A percentile compares a stretch with the other conserved stretches of the same genome.
These are phyloP conservation scores for Paramecium bursaria DNA, from an alignment of 73 alveolate species.

Conservation along the genomic window DNA sequence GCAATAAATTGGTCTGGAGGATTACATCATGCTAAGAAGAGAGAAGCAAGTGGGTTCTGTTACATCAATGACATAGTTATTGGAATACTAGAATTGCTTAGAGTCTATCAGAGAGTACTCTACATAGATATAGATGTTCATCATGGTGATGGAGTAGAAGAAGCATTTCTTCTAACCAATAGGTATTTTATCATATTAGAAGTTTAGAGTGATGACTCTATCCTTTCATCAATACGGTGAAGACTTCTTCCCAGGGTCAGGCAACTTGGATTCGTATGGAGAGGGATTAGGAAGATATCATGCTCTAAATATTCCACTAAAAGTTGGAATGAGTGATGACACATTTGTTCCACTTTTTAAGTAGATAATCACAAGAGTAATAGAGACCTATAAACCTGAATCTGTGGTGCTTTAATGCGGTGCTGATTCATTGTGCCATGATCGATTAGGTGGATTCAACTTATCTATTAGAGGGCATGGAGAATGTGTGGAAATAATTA, in stretches of 20 bases:
- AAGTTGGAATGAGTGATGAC: constrained; percentile 95
- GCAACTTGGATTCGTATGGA: constrained; percentile 91
- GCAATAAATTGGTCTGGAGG: constrained; percentile 99
- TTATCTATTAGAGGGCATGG: constrained; percentile 97
- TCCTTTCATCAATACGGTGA: constrained; percentile 98
- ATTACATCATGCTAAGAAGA: constrained; percentile 98
- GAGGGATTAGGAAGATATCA: constrained; percentile 91
- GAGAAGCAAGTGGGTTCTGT: constrained; percentile 98
- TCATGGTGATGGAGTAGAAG: constrained; percentile 99
- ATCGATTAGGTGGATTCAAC: constrained; percentile 95
- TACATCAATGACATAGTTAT: constrained; percentile 97
- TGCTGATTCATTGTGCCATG: constrained; percentile 96
- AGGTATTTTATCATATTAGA: no score
- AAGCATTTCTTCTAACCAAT: constrained; percentile 95
- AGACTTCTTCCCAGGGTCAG: constrained; percentile 99
- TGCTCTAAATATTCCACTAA: constrained; percentile 95
- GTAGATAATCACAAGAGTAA: constrained; percentile 84
- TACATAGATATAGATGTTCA: constrained; percentile 98
- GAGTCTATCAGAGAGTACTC: constrained; percentile 92
- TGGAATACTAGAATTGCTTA: constrained; percentile 92
- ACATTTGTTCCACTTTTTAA: constrained; percentile 81
- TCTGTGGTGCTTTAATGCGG: constrained; percentile 97
- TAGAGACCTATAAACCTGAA: constrained; percentile 89
- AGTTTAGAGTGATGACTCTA: constrained; percentile 97
- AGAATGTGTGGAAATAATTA: constrained; percentile 88